Percentiles rank a stretch among this genome's conserved stretches.
Conservation (phyloP, 176 grass and related monocot genomes). For the Triticum turgidum region DNA sequence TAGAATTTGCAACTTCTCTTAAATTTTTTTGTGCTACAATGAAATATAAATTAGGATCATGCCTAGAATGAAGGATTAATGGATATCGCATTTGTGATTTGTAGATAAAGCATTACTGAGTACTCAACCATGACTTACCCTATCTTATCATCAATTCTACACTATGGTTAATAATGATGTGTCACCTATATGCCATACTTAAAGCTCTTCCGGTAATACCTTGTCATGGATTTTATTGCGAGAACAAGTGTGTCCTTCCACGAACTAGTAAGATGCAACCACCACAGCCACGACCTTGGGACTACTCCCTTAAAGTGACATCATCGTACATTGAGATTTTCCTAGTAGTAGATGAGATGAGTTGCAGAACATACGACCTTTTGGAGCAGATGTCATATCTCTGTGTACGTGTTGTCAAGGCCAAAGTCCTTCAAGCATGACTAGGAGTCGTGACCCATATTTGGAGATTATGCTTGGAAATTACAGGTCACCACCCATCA, state of each 20-base stretch:
- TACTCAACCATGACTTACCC: not conserved
- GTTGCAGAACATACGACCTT: conserved; percentile 47
- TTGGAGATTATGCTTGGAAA: no score
- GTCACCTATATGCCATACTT: not conserved
- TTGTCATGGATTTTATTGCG: not conserved
- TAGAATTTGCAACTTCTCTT: not conserved
- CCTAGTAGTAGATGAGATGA: conserved; percentile 35
- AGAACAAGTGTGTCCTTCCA: no score
- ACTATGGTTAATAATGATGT: not conserved
- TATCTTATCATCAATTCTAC: not conserved
- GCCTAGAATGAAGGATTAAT: not conserved
- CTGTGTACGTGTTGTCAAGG: no score
- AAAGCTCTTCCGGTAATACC: not conserved
- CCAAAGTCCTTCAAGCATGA: no score
- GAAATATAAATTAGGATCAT: not conserved
- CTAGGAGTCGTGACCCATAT: no score
- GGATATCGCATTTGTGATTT: not conserved
- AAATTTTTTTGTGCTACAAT: not conserved
- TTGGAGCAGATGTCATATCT: conserved; percentile 40
- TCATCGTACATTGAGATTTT: no score
- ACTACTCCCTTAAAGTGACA: no score
- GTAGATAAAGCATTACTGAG: not conserved
- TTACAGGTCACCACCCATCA: no score
- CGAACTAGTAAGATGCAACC: no score
- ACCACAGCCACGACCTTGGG: no score